phyloP scores from a whole-genome alignment of 768 basidiomycete species.

The Trametes elegans region DNA sequence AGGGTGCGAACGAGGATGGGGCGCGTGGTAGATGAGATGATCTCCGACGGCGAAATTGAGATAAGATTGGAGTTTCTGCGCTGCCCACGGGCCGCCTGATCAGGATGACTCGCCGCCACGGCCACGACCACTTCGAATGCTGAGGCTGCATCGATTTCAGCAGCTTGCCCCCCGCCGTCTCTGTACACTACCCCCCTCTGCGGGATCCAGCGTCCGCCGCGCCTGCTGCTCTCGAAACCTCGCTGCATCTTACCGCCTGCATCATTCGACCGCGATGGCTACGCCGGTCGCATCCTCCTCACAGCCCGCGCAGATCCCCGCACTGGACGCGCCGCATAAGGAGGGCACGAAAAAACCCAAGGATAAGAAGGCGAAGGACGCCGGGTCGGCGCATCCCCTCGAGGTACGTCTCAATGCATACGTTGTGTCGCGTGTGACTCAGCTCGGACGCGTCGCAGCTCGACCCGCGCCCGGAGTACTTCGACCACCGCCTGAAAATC shows the following conservation, averaged over 20 bases:
- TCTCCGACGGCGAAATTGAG: background rate
- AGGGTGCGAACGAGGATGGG: too few species aligned
- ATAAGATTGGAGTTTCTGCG: slow-evolving; percentile 4
- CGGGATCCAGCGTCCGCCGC: slow-evolving; percentile 5
- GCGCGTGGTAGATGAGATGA: background rate
- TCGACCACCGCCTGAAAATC: slow-evolving; percentile 86
- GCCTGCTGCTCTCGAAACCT: slow-evolving; percentile 19
- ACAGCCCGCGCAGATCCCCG: slow-evolving; percentile 45
- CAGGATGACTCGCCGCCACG: slow-evolving; percentile 22
- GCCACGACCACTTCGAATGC: slow-evolving; percentile 31
- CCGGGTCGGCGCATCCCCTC: slow-evolving; percentile 50
- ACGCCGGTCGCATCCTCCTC: slow-evolving; percentile 55
- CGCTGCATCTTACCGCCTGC: slow-evolving; percentile 6
- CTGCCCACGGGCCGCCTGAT: background rate
- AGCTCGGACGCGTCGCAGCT: slow-evolving; percentile 43
- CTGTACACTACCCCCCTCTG: slow-evolving; percentile 20
- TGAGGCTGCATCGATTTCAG: slow-evolving; percentile 33
- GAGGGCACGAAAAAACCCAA: slow-evolving; percentile 48
- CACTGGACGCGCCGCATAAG: slow-evolving; percentile 42
- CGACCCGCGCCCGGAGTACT: slow-evolving; percentile 80
- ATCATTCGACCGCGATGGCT: slow-evolving; percentile 46
- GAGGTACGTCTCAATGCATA: slow-evolving; percentile 75
- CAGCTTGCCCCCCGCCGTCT: slow-evolving; percentile 20
- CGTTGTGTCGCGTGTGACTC: slow-evolving; percentile 14
- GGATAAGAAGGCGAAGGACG: slow-evolving; percentile 27